These are phyloP conservation scores for Inga laurina DNA, from an alignment of 306 rosid species.

Conservation along the genomic window DNA sequence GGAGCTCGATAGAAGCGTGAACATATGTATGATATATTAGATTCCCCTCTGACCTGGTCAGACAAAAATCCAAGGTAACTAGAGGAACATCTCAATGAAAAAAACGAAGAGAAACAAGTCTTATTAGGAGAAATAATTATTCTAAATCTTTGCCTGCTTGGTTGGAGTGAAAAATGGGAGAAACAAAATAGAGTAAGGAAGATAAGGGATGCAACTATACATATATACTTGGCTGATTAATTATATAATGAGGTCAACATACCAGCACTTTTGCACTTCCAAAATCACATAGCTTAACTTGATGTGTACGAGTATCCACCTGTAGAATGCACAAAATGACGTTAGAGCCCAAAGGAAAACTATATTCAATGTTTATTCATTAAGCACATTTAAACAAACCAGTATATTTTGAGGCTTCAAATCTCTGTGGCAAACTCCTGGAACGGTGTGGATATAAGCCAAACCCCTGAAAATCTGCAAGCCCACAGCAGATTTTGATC, in stretches of 20 bases:
- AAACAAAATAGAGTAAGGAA: not conserved
- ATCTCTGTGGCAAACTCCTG: slow-evolving; percentile 94
- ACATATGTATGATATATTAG: slow-evolving; percentile 91
- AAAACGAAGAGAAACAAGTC: slow-evolving; percentile 5
- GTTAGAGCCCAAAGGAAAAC: slow-evolving; percentile 22
- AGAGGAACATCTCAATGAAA: slow-evolving; percentile 23
- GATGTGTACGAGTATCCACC: slow-evolving; percentile 98
- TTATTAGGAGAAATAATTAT: not conserved
- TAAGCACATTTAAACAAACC: slow-evolving; percentile 51
- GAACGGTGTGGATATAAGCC: slow-evolving; percentile 89
- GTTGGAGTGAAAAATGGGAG: not conserved
- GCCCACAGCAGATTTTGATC: slow-evolving; percentile 10
- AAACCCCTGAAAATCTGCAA: slow-evolving; percentile 90
- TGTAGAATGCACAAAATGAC: slow-evolving; percentile 37
- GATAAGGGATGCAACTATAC: not conserved
- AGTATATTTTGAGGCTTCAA: slow-evolving; percentile 95
- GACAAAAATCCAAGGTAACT: slow-evolving; percentile 24
- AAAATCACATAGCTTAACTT: slow-evolving; percentile 94
- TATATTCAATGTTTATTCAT: slow-evolving; percentile 9
- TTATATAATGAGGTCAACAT: slow-evolving; percentile 40
- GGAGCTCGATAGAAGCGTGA: slow-evolving; percentile 98
- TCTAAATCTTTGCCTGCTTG: not conserved
- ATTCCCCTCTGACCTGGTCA: slow-evolving; percentile 85
- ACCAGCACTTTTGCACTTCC: slow-evolving; percentile 98
- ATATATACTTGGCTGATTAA: not conserved